phyloP scores from a whole-genome alignment of 1,139 yeast species.

The Suhomyces terraborum region DNA sequence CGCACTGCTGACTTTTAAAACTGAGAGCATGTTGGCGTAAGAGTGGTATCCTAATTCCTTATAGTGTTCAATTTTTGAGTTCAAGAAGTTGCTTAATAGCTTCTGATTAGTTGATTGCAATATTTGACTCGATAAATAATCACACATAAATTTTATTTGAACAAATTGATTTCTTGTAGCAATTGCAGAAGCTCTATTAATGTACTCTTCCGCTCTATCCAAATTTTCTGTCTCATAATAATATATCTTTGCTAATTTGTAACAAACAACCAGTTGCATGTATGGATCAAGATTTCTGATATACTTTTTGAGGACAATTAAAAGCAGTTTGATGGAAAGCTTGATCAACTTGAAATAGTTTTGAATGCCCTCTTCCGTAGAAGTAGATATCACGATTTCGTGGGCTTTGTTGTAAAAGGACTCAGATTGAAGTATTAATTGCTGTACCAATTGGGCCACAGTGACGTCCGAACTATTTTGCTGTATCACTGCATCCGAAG shows the following conservation, averaged over 20 bases:
- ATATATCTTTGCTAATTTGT: conserved; percentile 38
- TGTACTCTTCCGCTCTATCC: conserved; percentile 42
- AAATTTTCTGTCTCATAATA: conserved; percentile 43
- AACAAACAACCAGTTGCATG: conserved; percentile 34
- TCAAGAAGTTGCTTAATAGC: conserved; percentile 32
- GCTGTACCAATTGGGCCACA: conserved; percentile 6
- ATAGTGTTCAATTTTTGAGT: conserved; percentile 27
- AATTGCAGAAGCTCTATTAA: conserved; percentile 39
- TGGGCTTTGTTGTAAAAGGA: conserved; percentile 32
- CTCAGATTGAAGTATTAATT: conserved; percentile 25
- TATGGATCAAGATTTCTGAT: conserved; percentile 28
- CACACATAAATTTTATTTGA: conserved; percentile 29
- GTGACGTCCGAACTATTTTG: not conserved
- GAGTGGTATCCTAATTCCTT: conserved; percentile 16
- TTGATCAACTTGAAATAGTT: conserved; percentile 41
- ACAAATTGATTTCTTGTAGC: conserved; percentile 32
- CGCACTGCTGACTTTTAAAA: conserved; percentile 32
- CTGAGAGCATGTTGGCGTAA: conserved; percentile 27
- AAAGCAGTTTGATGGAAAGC: conserved; percentile 40
- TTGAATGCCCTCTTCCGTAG: conserved; percentile 21
- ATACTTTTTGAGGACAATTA: conserved; percentile 34
- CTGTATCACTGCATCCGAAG: not conserved
- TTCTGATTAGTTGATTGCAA: conserved; percentile 27
- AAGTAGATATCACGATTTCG: conserved; percentile 18
- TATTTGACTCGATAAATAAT: conserved; percentile 37